Conservation (phyloP, 169 alveolate species). For the Plasmodium vinckei region DNA sequence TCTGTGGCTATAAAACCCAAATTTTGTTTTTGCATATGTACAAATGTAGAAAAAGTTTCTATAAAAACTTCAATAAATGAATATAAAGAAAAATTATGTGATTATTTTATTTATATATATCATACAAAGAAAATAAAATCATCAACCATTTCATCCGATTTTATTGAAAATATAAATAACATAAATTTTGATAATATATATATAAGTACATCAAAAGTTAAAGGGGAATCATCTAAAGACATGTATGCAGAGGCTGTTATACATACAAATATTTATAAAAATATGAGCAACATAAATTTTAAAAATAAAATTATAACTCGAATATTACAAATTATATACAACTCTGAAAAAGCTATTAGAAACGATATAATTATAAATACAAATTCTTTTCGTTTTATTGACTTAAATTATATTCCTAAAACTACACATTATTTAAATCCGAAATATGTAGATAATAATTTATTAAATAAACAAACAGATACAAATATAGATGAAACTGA, state of each 20-base stretch:
- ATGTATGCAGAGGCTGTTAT: conserved; percentile 78
- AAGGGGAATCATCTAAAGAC: conserved; percentile 67
- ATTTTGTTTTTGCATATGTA: conserved; percentile 32
- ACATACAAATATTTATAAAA: conserved; percentile 34
- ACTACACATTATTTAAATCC: conserved; percentile 69
- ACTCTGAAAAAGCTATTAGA: conserved; percentile 16
- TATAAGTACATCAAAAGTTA: conserved; percentile 63
- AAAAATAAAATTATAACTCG: conserved; percentile 38
- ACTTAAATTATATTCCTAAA: conserved; percentile 39
- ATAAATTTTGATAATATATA: conserved; percentile 46
- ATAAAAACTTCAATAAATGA: conserved; percentile 38
- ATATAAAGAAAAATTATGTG: conserved; percentile 59
- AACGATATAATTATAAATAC: conserved; percentile 26
- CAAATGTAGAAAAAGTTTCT: conserved; percentile 60
- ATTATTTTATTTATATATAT: conserved; percentile 64
- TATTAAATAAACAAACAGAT: background rate
- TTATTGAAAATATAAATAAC: conserved; percentile 12
- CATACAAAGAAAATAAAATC: conserved; percentile 52
- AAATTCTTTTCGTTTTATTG: conserved; percentile 23
- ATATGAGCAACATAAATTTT: conserved; percentile 25
- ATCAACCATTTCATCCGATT: conserved; percentile 16
- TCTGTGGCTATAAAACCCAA: conserved; percentile 28
- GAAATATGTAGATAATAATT: conserved; percentile 22
- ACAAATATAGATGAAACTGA: conserved; percentile 29
- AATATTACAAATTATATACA: conserved; percentile 25